Conservation (phyloP, 2,329 filamentous ascomycete species). For the Plenodomus lindquistii region DNA sequence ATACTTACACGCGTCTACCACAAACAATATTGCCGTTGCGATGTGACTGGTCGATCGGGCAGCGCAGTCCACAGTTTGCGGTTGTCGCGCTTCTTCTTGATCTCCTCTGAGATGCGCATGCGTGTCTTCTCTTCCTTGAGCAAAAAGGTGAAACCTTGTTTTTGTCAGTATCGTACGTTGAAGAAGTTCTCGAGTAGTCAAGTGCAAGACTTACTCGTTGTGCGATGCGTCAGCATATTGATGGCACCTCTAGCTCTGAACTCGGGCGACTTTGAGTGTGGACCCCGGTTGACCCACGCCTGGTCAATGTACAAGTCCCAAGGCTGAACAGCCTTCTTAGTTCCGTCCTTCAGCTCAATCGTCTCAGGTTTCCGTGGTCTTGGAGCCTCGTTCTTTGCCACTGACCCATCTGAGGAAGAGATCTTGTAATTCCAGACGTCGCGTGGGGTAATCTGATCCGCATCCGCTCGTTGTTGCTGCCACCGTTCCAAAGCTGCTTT, state of each 20-base stretch:
- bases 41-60: slow-evolving; percentile 80
- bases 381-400: slow-evolving; percentile 3
- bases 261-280: slow-evolving; percentile 56
- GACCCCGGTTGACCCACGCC: slow-evolving; percentile 85
- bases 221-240: slow-evolving; percentile 69
- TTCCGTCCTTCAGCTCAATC: slow-evolving; percentile 76
- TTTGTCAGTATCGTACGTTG: slow-evolving; percentile 4
- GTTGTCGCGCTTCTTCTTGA: slow-evolving; percentile 72
- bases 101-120: slow-evolving; percentile 77
- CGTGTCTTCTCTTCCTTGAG: slow-evolving; percentile 94
- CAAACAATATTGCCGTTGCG: slow-evolving; percentile 85
- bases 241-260: slow-evolving; percentile 76
- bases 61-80: slow-evolving; percentile 84
- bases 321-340: slow-evolving; percentile 69
- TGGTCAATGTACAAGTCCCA: slow-evolving; percentile 88
- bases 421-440: slow-evolving; percentile 12
- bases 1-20: slow-evolving; percentile 64
- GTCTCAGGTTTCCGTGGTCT: slow-evolving; percentile 48
- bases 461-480: slow-evolving; percentile 19
- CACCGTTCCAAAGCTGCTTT: slow-evolving; percentile 23
- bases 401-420: background rate
- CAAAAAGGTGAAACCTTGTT: slow-evolving; percentile 71
- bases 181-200: background rate
- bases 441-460: slow-evolving; percentile 12
- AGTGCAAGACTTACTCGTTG: slow-evolving; percentile 64